Conservation (phyloP, 192 early-diverging fungal species). For the Coemansia sp. region DNA sequence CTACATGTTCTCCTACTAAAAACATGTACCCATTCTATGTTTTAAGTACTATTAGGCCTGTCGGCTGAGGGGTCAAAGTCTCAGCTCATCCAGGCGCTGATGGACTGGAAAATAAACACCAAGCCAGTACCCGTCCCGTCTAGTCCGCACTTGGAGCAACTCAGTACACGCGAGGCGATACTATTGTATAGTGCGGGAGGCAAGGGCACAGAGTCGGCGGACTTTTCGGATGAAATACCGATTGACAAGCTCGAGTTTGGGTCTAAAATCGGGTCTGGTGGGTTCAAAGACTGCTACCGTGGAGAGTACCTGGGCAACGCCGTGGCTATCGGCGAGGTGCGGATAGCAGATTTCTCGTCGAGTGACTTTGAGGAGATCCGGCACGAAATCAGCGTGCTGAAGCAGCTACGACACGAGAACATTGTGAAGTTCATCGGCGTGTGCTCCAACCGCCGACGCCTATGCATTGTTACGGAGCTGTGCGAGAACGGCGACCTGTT, state of each 20-base stretch:
- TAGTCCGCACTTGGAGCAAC: conserved; percentile 60
- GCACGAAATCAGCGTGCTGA: conserved; percentile 74
- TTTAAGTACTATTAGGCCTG: conserved; percentile 46
- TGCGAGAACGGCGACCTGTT: conserved; percentile 75
- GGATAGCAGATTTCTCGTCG: conserved; percentile 68
- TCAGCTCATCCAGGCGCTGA: conserved; percentile 57
- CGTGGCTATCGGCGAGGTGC: conserved; percentile 72
- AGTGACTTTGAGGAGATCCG: conserved; percentile 69
- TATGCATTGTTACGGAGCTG: conserved; percentile 75
- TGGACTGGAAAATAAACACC: conserved; percentile 68
- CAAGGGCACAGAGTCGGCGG: conserved; percentile 51
- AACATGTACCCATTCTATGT: neutral
- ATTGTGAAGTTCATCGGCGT: conserved; percentile 74
- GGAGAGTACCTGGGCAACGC: conserved; percentile 64
- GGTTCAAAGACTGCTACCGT: conserved; percentile 76
- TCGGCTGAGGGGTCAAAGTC: conserved; percentile 65
- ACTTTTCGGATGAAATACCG: conserved; percentile 60
- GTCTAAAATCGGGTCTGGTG: conserved; percentile 70
- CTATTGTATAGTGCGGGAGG: conserved; percentile 43
- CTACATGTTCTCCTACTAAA: neutral
- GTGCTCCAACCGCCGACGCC: conserved; percentile 62
- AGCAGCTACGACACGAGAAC: conserved; percentile 76
- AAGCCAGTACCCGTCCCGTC: conserved; percentile 69
- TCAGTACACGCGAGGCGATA: conserved; percentile 51
- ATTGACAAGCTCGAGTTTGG: conserved; percentile 62